A percentile compares a stretch with the other conserved stretches of the same genome.
Conservation (phyloP, 176 grass and related monocot genomes). For the Hsuehochloa calcarea region DNA sequence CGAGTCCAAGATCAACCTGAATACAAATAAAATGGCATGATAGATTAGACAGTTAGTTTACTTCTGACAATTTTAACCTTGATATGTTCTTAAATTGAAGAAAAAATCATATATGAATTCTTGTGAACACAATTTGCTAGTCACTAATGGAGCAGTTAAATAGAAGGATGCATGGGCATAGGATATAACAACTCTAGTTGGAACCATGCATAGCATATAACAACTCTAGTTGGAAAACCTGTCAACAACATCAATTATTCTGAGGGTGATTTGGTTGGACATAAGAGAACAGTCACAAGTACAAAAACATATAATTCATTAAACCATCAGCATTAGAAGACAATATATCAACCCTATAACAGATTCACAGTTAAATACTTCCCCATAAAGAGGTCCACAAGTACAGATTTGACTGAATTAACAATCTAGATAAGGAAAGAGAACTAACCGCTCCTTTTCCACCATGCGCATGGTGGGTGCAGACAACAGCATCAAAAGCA, state of each 20-base stretch:
- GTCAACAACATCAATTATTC: background rate
- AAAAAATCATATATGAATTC: background rate
- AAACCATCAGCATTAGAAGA: background rate
- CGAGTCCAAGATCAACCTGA: slow-evolving; percentile 87
- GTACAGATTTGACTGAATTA: background rate
- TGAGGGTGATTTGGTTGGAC: background rate
- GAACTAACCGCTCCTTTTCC: slow-evolving; percentile 92
- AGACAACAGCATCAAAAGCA: slow-evolving; percentile 86
- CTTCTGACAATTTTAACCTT: background rate
- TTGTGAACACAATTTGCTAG: background rate
- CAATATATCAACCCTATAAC: background rate
- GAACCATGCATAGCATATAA: background rate
- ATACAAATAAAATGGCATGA: slow-evolving; percentile 16
- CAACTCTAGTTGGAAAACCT: background rate
- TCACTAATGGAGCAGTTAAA: background rate
- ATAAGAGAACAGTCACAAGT: background rate
- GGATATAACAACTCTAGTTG: background rate
- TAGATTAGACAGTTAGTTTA: background rate
- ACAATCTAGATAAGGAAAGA: background rate
- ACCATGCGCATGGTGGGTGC: slow-evolving; percentile 94
- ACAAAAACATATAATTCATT: background rate
- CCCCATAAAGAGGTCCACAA: background rate
- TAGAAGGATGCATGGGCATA: background rate
- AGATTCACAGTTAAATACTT: background rate
- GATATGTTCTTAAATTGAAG: background rate